These are phyloP conservation scores for Vaccinium darrowii DNA, from an alignment of 148 eudicot genomes.

Conservation along the genomic window DNA sequence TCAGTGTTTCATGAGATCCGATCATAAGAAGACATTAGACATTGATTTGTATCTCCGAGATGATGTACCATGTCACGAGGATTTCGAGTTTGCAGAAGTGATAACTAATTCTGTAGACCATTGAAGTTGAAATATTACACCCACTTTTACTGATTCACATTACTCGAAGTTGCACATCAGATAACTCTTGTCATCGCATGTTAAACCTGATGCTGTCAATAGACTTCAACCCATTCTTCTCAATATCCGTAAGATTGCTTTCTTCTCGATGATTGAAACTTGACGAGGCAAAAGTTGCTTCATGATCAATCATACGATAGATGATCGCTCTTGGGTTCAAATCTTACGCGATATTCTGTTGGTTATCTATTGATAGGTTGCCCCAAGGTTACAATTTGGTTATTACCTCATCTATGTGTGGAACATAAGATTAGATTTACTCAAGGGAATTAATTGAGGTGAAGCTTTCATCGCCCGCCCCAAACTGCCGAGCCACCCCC, in stretches of 20 bases:
- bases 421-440: no score
- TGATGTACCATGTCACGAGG: not conserved
- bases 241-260: conserved; percentile 72
- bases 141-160: not conserved
- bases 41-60: not conserved
- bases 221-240: conserved; percentile 31
- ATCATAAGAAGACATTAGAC: not conserved
- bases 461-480: no score
- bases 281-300: conserved; percentile 21
- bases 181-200: not conserved
- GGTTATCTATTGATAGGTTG: no score
- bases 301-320: no score
- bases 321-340: no score
- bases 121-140: not conserved
- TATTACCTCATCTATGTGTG: no score
- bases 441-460: no score
- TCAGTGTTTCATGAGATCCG: not conserved
- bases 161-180: not conserved
- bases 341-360: no score
- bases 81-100: not conserved
- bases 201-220: not conserved
- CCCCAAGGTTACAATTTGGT: no score
- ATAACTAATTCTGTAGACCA: not conserved
- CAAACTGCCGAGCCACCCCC: no score
- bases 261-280: conserved; percentile 41